Evolutionary conservation across 345 rosid genomes (phyloP), one percentile per base, ranked within the genome.

Genomic region (Moricandia arvensis): DNA sequence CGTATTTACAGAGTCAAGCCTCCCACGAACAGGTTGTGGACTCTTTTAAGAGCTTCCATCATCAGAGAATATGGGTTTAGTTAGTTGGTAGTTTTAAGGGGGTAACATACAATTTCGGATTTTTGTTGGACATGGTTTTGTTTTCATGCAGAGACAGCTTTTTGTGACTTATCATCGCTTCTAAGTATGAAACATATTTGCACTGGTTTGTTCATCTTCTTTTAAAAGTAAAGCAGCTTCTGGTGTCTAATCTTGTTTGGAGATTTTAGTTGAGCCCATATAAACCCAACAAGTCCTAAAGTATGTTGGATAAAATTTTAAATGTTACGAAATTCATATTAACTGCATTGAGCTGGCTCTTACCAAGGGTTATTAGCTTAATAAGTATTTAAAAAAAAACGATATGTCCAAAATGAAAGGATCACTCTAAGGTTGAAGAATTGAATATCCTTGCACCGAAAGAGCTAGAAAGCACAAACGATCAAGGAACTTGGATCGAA

Each of bases 1-100:
- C 96, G 99, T 31, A 89, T 95, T 83, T 95, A 95, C 84, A 92
- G 82, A 83, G 99, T 95, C 30, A 95, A 95, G 78, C 97, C 98
- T 58, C 98, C 99, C 1, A 88, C 90, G 7, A 95, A 95, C 54
- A 84, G 99, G 86, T 87, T 93, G 91, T 95, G 87, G 87, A 92
- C 11, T 4, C 26, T 74, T 73, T 76, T 5, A 11, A 57, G 33
- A 57, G 60, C 15, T 55, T 55, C 60, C 31, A 55, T 55, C 41
- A 37, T 69, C 58, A 29, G 35, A 12, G 45, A 24, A 5, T 33
- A 7, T 57, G 61, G 34, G 34, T 59, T 70, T 77, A 77, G 81
- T 65, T 77, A 66, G 72, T 76, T 63, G 27, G 51, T 77, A 77
- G 63, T 27, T 71, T 64, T 35, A 27, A 71, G 60, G 57, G 65